Evolutionary conservation across 2,329 filamentous ascomycete species (phyloP), one percentile per base, ranked within the genome.

Genomic region (Emergomyces africanus): DNA sequence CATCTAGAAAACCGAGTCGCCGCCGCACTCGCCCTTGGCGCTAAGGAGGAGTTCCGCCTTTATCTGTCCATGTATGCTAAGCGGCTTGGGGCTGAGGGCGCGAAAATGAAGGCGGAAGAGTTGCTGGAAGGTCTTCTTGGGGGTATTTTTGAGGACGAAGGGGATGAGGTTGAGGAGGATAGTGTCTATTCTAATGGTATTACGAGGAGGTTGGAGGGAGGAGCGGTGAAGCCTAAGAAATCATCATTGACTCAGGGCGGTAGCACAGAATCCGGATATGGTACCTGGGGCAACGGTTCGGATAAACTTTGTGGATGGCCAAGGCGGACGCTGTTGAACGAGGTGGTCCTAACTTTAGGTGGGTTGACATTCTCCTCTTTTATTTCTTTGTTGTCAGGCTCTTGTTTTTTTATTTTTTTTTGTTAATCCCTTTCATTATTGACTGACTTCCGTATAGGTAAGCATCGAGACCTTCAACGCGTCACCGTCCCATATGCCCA

Each of bases 21-120:
- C 2, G 95, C 90, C 3, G 89, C 94, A 0, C 76, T 95, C 69
- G 87, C 89, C 61, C 77, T 99, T 0, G 89, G 87, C 3, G 87
- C 94, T 0, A 87, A 85, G 66, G 91, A 97, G 60, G 94, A 99
- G 71, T 99, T 97, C 75, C 84, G 90, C 60, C 79, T 96, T 1
- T 97, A 97, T 68, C 77, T 99, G n/a, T 87, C 90, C 68, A 97
- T 97, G 90, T 99, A 99, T 68, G 92, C 91, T 3, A 97, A 96
- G 76, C 85, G 94, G 0, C 82, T 99, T 5, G 94, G 94, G 0
- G 90, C 90, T 0, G 95, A 99, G 72, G 90, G 90, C 0, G 77
- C 92, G 57, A 84, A 87, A 65, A 81, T 83, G 59, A 99, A 99
- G 75, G 90, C 96, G 1, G 92, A 97, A 70, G 95, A 99, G 75